These are phyloP conservation scores for Fusarium coicis DNA, from an alignment of 2,329 filamentous ascomycete species.

Conservation along the genomic window DNA sequence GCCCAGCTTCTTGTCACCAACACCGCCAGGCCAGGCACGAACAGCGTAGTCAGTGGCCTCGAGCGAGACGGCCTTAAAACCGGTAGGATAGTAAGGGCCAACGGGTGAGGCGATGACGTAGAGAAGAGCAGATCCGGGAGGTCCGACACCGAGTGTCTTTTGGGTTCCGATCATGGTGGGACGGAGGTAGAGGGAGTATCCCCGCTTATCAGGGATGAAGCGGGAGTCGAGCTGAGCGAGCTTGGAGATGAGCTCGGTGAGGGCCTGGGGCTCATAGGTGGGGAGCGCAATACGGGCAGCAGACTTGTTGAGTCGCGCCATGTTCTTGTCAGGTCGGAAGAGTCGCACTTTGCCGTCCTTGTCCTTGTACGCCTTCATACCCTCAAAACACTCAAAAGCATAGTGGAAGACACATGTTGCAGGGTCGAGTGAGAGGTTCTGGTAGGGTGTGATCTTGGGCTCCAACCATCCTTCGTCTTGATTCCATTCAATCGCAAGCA, in stretches of 20 bases:
- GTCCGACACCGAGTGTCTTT: conserved; percentile 88
- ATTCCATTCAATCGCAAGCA: conserved; percentile 96
- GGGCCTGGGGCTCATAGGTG: conserved; percentile 77
- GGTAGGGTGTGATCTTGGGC: conserved; percentile 89
- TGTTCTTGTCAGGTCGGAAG: conserved; percentile 96
- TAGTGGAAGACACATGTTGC: conserved; percentile 99
- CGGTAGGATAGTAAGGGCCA: conserved; percentile 96
- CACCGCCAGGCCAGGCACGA: conserved; percentile 96
- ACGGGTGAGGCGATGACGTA: conserved; percentile 97
- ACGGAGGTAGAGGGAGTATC: conserved; percentile 94
- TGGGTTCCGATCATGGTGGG: conserved; percentile 98
- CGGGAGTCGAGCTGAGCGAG: conserved; percentile 84
- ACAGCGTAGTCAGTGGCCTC: conserved; percentile 98
- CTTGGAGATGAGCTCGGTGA: conserved; percentile 84
- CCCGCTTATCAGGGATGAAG: conserved; percentile 87
- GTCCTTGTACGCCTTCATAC: conserved; percentile 99
- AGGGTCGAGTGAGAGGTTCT: conserved; percentile 96
- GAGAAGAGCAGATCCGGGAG: conserved; percentile 90
- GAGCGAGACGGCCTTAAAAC: conserved; percentile 95
- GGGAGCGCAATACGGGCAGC: conserved; percentile 91
- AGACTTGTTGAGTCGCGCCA: conserved; percentile 93
- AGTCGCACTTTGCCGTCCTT: conserved; percentile 80
- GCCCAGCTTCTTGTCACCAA: conserved; percentile 97
- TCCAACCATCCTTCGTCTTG: conserved; percentile 83
- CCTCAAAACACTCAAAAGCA: conserved; percentile 97